Evolutionary conservation across 495 filamentous ascomycete species (phyloP).

Genomic region (Lentithecium fluviatile): DNA sequence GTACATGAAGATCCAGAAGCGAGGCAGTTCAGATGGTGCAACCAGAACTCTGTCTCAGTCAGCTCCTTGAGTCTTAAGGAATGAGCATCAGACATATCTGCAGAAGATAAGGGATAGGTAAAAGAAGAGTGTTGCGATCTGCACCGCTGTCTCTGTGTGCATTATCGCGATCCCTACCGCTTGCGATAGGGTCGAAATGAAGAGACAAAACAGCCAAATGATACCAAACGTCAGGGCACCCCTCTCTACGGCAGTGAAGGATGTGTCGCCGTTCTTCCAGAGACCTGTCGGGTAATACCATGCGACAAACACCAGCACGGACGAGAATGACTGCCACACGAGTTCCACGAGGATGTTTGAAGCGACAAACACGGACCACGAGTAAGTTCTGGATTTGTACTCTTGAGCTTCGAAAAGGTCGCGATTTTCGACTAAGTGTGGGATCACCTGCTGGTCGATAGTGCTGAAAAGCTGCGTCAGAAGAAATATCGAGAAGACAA

Average conservation of each 20-base stretch:
- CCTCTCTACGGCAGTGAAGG: slow-evolving; percentile 5
- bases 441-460: slow-evolving; percentile 18
- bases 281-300: slow-evolving; percentile 19
- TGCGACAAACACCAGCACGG: slow-evolving; percentile 8
- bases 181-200: slow-evolving; percentile 24
- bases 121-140: slow-evolving; percentile 20
- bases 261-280: slow-evolving; percentile 9
- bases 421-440: not conserved
- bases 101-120: slow-evolving; percentile 24
- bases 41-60: slow-evolving; percentile 3
- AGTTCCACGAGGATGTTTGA: slow-evolving; percentile 73
- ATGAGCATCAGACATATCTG: slow-evolving; percentile 10
- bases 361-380: slow-evolving; percentile 15
- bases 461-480: slow-evolving; percentile 13
- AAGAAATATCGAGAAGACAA: slow-evolving; percentile 15
- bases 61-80: not conserved
- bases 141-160: slow-evolving; percentile 15
- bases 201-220: slow-evolving; percentile 17
- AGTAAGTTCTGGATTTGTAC: slow-evolving; percentile 10
- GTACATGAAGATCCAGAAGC: slow-evolving; percentile 27
- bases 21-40: not conserved
- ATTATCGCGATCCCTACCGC: not conserved
- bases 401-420: slow-evolving; percentile 21
- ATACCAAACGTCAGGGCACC: slow-evolving; percentile 10
- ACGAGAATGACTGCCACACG: slow-evolving; percentile 11